Conservation (phyloP, 2,329 filamentous ascomycete species). For the Penicillium sp. region DNA sequence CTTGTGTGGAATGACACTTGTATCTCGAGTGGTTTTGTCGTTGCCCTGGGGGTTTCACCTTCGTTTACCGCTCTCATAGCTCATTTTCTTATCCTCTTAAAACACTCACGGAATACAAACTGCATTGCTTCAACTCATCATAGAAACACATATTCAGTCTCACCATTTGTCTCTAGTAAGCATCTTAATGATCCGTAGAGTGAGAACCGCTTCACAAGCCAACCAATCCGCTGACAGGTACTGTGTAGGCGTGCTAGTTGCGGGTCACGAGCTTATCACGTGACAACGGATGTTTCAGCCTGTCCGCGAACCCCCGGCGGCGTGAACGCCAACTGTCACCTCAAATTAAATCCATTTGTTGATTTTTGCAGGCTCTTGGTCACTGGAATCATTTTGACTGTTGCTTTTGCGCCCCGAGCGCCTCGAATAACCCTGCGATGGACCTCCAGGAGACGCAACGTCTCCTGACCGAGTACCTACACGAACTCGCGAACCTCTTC, state of each 20-base stretch:
- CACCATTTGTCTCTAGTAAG: neutral
- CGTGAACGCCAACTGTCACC: slow-evolving; percentile 2
- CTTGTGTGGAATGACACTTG: slow-evolving; percentile 38
- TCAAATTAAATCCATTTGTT: slow-evolving; percentile 8
- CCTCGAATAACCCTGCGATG: slow-evolving; percentile 49
- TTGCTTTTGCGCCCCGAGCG: slow-evolving; percentile 19
- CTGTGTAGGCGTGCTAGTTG: neutral
- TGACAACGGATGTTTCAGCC: slow-evolving; percentile 9
- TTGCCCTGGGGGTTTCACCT: slow-evolving; percentile 35
- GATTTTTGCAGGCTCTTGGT: neutral
- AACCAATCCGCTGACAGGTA: no score
- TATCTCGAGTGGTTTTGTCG: slow-evolving; percentile 42
- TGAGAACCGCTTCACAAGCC: neutral
- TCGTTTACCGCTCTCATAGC: slow-evolving; percentile 35
- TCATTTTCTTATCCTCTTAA: slow-evolving; percentile 29
- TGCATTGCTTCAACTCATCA: slow-evolving; percentile 32
- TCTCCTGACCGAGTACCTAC: slow-evolving; percentile 60
- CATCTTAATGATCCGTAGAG: neutral
- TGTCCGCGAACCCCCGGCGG: slow-evolving; percentile 13
- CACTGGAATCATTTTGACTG: slow-evolving; percentile 2
- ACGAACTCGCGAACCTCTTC: slow-evolving; percentile 69
- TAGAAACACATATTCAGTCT: neutral
- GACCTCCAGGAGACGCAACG: slow-evolving; percentile 63
- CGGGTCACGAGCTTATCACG: slow-evolving; percentile 12
- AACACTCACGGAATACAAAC: slow-evolving; percentile 35